Conservation (phyloP, 768 basidiomycete genomes). For the Dacryopinax spathularia region DNA sequence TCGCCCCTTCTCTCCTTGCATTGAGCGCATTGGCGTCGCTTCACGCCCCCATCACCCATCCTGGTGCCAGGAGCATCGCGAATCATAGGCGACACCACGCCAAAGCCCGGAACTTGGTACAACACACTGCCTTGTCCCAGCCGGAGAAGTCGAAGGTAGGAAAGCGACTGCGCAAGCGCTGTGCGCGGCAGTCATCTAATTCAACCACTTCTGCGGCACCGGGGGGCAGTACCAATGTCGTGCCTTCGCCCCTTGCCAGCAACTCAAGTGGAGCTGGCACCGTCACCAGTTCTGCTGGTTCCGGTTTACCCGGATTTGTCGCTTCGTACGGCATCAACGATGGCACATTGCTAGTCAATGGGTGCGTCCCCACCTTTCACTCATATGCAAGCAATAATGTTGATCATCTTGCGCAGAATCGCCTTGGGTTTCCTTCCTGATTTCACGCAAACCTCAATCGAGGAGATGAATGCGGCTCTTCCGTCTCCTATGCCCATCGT, state of each 20-base stretch:
- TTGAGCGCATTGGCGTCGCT: neutral
- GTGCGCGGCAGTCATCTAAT: neutral
- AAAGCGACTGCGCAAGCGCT: neutral
- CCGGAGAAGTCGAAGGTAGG: neutral
- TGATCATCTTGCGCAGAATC: neutral
- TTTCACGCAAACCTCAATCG: neutral
- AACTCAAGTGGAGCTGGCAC: too few relatives aligned
- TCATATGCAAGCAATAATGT: neutral
- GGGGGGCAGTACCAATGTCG: neutral
- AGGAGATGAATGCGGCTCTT: neutral
- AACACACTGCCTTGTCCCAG: neutral
- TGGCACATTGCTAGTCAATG: neutral
- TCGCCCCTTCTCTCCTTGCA: neutral
- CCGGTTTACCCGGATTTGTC: neutral
- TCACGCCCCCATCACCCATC: neutral
- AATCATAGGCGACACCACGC: neutral
- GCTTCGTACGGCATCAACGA: neutral
- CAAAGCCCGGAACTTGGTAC: neutral
- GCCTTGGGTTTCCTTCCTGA: neutral
- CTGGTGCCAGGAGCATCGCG: neutral
- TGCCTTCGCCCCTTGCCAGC: neutral
- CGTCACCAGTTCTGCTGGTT: neutral
- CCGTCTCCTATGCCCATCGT: conserved; percentile 1
- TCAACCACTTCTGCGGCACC: neutral
- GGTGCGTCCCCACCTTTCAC: neutral